A percentile compares a stretch with the other conserved stretches of the same genome.
Conservation (phyloP, 2,329 filamentous ascomycete species). For the Trichoderma polysporum region DNA sequence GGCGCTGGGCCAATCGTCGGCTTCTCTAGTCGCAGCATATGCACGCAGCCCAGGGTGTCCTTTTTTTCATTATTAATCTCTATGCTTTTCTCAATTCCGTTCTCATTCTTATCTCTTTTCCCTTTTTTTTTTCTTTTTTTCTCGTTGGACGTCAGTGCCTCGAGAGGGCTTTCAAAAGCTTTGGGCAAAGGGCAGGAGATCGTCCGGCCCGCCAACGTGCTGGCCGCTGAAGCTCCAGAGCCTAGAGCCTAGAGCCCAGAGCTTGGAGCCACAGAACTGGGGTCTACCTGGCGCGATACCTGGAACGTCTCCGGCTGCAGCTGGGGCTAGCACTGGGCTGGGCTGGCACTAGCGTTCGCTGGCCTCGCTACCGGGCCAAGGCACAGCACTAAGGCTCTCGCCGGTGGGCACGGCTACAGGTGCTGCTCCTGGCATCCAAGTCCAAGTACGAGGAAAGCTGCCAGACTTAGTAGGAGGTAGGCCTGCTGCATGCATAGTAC, state of each 20-base stretch:
- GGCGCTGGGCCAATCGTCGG: slow-evolving; percentile 6
- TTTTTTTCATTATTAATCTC: not conserved
- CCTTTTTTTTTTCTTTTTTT: not conserved
- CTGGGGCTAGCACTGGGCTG: not conserved
- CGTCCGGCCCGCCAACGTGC: slow-evolving; percentile 19
- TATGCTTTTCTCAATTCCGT: not conserved
- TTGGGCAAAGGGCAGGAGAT: slow-evolving; percentile 4
- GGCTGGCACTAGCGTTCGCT: not conserved
- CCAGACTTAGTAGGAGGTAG: too few species aligned
- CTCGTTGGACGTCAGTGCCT: not conserved
- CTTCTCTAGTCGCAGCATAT: not conserved
- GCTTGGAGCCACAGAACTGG: slow-evolving; percentile 2
- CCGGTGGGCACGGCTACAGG: not conserved
- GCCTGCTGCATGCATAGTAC: too few species aligned
- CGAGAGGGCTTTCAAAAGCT: too few species aligned
- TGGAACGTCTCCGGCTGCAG: slow-evolving; percentile 10
- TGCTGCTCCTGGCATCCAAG: not conserved
- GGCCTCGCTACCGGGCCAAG: slow-evolving; percentile 1
- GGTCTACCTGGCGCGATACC: not conserved
- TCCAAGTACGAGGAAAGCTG: too few species aligned
- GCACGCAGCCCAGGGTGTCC: not conserved
- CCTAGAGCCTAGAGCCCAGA: not conserved
- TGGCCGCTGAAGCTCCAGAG: slow-evolving; percentile 1
- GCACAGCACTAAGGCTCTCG: not conserved
- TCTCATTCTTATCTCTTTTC: not conserved